Evolutionary conservation across 2,329 filamentous ascomycete genomes (phyloP).

Genomic region (Aspergillus brasiliensis): DNA sequence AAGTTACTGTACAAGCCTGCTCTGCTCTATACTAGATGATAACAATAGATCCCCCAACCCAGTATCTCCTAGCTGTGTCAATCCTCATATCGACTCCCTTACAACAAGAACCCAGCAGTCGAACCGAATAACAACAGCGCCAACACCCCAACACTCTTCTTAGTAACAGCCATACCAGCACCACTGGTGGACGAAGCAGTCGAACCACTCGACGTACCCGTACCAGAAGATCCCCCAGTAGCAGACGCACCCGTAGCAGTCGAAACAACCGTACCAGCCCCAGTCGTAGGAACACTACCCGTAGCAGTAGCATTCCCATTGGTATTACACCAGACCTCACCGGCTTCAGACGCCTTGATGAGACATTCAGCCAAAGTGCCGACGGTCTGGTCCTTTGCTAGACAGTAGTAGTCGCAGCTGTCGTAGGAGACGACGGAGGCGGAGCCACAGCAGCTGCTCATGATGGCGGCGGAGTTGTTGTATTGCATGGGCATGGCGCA

Average conservation of each 20-base stretch:
- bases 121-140: slow-evolving; percentile 16
- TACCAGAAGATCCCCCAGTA: not conserved
- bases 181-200: not conserved
- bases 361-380: slow-evolving; percentile 24
- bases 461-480: slow-evolving; percentile 24
- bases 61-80: too few relatives aligned
- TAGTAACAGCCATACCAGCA: slow-evolving; percentile 6
- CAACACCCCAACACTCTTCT: slow-evolving; percentile 9
- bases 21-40: too few relatives aligned
- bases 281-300: slow-evolving; percentile 21
- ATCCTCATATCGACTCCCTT: not conserved
- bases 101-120: slow-evolving; percentile 6
- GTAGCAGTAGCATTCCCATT: slow-evolving; percentile 26
- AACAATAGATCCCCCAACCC: not conserved
- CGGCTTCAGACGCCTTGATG: slow-evolving; percentile 22
- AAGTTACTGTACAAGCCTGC: too few relatives aligned
- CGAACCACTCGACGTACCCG: not conserved
- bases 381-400: slow-evolving; percentile 23
- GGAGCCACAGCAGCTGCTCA: slow-evolving; percentile 24
- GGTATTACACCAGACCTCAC: slow-evolving; percentile 28
- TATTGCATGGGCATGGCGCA: slow-evolving; percentile 26
- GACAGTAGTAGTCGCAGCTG: slow-evolving; percentile 28
- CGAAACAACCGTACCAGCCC: slow-evolving; percentile 17
- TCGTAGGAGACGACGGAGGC: slow-evolving; percentile 24
- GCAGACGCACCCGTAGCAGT: slow-evolving; percentile 16